Evolutionary conservation across 2,329 filamentous ascomycete genomes (phyloP), one percentile per base, ranked within the genome.

Genomic region (Diplodia corticola): DNA sequence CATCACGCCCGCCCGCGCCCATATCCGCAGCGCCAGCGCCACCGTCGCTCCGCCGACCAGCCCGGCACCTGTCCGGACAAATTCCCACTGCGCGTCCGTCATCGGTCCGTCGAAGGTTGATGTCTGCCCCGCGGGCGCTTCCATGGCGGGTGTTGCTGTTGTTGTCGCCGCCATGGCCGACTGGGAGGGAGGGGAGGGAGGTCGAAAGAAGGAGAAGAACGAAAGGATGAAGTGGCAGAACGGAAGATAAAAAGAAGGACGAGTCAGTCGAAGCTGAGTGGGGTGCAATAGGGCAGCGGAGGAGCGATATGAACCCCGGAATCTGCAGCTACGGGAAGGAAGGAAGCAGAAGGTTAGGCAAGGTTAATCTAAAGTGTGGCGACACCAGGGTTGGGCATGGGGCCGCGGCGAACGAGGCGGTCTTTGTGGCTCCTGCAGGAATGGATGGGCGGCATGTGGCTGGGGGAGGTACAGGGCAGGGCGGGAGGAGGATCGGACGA

Each of bases 331-430:
- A 15, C 35, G 54, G 33, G 33, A 40, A 17, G 53, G 12, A 26
- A n/a, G 33, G 49, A 17, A 28, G 50, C 6, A 44, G 20, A 20
- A 37, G 51, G 37, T 57, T 22, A 44, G 28, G 48, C 48, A 35
- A 35, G 20, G 40, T 54, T 33, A 57, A 57, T 57, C 54, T 57
- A 57, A 57, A 44, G 35, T 44, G 54, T 57, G 54, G 54, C 54
- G 35, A 57, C 35, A 40, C 53, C 20, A 33, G 50, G 50, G n/a
- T 15, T 4, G 15, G 24, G 49, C 26, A 53, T 33, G 26, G 22
- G 48, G 48, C 48, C 20, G n/a, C 17, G 49, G 12, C 28, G 49
- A 51, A 51, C 4, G 17, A 12, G 13, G 50, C 28, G 30, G 17
- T n/a, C 37, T n/a, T 26, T 37, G 51, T 33, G 33, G 51, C 12